Conservation (phyloP, 495 filamentous ascomycete species). For the Talaromyces adpressus region DNA sequence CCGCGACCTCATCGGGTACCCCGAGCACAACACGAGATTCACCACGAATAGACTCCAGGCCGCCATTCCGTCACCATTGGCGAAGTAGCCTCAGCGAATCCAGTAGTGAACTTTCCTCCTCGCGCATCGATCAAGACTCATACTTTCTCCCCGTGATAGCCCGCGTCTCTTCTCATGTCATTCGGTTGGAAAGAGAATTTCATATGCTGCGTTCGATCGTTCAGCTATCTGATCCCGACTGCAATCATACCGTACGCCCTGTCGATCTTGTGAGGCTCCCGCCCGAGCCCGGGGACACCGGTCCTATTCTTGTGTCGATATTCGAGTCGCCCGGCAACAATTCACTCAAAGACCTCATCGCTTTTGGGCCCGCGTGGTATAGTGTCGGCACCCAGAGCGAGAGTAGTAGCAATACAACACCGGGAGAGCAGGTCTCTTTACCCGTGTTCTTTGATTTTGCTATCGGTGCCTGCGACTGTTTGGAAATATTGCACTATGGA, state of each 20-base stretch:
- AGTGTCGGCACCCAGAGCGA: slow-evolving; percentile 41
- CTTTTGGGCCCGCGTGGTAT: slow-evolving; percentile 71
- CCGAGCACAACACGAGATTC: slow-evolving; percentile 41
- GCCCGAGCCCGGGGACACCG: slow-evolving; percentile 54
- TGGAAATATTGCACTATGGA: slow-evolving; percentile 81
- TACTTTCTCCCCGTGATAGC: slow-evolving; percentile 56
- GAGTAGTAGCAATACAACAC: slow-evolving; percentile 39
- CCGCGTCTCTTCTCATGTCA: slow-evolving; percentile 67
- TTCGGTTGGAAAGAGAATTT: slow-evolving; percentile 78
- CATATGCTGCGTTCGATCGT: slow-evolving; percentile 68
- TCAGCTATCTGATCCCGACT: slow-evolving; percentile 63
- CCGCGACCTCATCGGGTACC: slow-evolving; percentile 37
- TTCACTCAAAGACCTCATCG: slow-evolving; percentile 58
- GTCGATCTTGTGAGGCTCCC: slow-evolving; percentile 65
- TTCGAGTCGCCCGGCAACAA: slow-evolving; percentile 74
- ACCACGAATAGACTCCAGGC: slow-evolving; percentile 34
- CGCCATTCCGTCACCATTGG: slow-evolving; percentile 27
- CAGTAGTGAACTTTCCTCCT: slow-evolving; percentile 39
- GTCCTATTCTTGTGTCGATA: slow-evolving; percentile 62
- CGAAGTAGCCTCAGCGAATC: slow-evolving; percentile 42
- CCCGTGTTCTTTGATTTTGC: slow-evolving; percentile 79
- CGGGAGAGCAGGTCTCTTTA: slow-evolving; percentile 57
- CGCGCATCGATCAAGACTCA: slow-evolving; percentile 32
- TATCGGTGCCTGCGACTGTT: slow-evolving; percentile 73
- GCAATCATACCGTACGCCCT: slow-evolving; percentile 65